Conservation (phyloP, 176 grass and related monocot genomes). For the Cymbopogon citratus region DNA sequence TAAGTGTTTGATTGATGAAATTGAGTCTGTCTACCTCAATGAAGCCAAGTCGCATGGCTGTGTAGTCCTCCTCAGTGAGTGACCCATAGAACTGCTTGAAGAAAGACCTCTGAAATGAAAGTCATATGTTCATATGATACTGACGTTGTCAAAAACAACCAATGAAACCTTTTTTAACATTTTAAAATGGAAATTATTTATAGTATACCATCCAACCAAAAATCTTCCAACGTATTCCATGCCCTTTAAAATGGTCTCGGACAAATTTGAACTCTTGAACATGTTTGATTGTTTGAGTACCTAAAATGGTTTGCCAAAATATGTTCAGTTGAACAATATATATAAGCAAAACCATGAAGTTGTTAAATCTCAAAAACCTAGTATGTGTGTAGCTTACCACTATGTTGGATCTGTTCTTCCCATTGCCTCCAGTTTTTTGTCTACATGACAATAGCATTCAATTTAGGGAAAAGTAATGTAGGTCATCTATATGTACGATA, state of each 20-base stretch:
- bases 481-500: neutral
- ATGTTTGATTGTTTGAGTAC: slow-evolving; percentile 36
- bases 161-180: neutral
- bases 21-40: slow-evolving; percentile 44
- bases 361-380: neutral
- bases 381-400: slow-evolving; percentile 11
- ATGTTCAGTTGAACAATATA: neutral
- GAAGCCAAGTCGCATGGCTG: slow-evolving; percentile 72
- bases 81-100: slow-evolving; percentile 83
- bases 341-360: neutral
- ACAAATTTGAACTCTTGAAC: slow-evolving; percentile 44
- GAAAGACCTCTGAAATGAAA: slow-evolving; percentile 54
- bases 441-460: neutral
- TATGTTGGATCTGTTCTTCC: slow-evolving; percentile 44
- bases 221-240: slow-evolving; percentile 28
- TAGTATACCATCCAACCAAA: slow-evolving; percentile 54
- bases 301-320: slow-evolving; percentile 20
- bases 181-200: neutral
- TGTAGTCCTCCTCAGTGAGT: slow-evolving; percentile 55
- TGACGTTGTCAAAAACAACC: neutral
- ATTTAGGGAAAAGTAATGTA: neutral
- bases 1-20: neutral
- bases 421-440: slow-evolving; percentile 56
- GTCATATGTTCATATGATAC: too few species aligned
- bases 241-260: slow-evolving; percentile 35